Base-by-base conservation (phyloP, 805 yeast species). In the Yamadazyma nakazawae region DNA sequence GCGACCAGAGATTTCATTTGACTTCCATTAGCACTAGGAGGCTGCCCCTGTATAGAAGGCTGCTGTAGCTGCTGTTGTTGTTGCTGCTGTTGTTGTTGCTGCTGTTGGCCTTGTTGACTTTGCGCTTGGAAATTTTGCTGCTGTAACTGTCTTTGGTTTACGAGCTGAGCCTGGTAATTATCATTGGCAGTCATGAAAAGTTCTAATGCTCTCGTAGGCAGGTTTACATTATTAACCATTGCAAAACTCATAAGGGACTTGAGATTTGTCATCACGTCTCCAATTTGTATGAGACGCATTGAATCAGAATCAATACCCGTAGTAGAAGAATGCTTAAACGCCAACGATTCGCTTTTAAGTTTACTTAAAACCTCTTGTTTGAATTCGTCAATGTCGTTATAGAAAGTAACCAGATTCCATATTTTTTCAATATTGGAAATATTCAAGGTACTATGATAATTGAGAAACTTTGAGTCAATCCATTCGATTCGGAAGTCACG, bases 181-280 rank as follows among this genome's bases (percentile, higher is more conserved):
- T 57, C 54, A 24, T 54, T 55, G 11, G 60, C 51, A 11, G 57
- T 51, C 58, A 68, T 59, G 46, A 66, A 70, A 36, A 70, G 54
- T 45, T 75, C 80, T 44, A 84, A 66, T 0, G 86, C 79, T 19
- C 74, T 76, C 36, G 80, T 50, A 0, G 90, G 88, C 30, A 83
- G 77, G 5, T 62, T 62, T 2, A 77, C 70, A 21, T 78, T 72
- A 28, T 69, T 68, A 6, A 74, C 63, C 47, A 70, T 67, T 9
- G 86, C 76, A 54, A 74, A 80, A 10, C 74, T 68, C 81, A 87
- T 81, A 46, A 89, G 66, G 5, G 85, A 81, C 46, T 78, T 76
- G 52, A 88, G 71, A 50, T 80, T 79, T 0, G 89, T 74, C 88
- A 89, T 85, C 9, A 84, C 84, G 62, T 88, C 94, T 36, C 89